Evolutionary conservation across 768 basidiomycete species (phyloP), one percentile per base, ranked within the genome.

Genomic region (Hypholoma sublateritium): DNA sequence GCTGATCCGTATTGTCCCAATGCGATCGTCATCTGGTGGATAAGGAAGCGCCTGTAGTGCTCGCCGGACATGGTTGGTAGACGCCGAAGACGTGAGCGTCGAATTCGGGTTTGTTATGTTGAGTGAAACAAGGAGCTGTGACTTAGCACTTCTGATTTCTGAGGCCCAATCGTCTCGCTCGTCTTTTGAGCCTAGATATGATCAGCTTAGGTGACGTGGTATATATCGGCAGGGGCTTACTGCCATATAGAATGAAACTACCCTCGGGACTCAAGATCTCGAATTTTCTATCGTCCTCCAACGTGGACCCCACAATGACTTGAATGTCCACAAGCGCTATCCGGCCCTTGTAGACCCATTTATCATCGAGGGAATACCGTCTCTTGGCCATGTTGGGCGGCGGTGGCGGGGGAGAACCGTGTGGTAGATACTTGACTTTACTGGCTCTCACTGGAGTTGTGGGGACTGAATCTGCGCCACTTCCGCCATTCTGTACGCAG

Each of bases 261-360:
- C 81, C 84, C 52, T 84, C 85, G 1, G 91, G 91, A 68, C 89
- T 89, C 56, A 91, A 66, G 2, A 93, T 73, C 67, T 94, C 92
- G 48, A 93, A 80, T 48, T 80, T 74, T 25, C 79, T 74, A 53
- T 85, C 82, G 44, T 83, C 84, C 0, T 79, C 80, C 1, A 76
- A 64, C 9, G 80, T 81, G 17, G 74, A 67, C 4, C 76, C 63
- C 36, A 91, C 77, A 0, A 93, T 83, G 1, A 93, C 84, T 63
- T 93, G 89, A 50, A 89, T 62, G 71, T 94, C 89, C 39, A 93
- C 80, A 17, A 94, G 78, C 51, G 83, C 83, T 35, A 79, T 77
- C 55, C 80, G 75, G 2, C 91, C 91, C 65, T 85, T 90, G 68
- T 80, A 94, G 39, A 79, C 69, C 89, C 90, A 93, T 61, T 77